Evolutionary conservation across 192 early-diverging fungal species (phyloP), one percentile per base, ranked within the genome.

Genomic region (Diversispora epigaea): DNA sequence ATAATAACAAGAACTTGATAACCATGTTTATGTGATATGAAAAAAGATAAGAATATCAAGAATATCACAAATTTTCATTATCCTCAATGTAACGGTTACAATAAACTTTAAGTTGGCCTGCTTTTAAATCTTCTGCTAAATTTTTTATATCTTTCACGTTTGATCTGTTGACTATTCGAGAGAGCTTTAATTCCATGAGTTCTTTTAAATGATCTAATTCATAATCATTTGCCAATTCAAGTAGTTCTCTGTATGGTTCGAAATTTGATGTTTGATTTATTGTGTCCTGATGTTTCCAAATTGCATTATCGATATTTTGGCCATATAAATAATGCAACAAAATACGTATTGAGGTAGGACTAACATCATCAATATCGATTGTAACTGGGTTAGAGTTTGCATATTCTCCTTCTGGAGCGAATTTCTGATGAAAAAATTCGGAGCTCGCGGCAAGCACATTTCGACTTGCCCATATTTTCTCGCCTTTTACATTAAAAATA

Each of bases 301-400:
- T 71, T 22, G 68, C 68, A 17, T 71, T 3, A 56, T 71, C 52
- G 14, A 71, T 71, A 52, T 22, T 56, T 17, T 56, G 49, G 3
- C 68, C 68, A 55, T 71, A 57, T n/a, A 71, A 11, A 9, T 56
- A 71, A 11, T 52, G 49, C 32, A 71, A 56, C 3, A 71, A 71
- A 1, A 71, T 40, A 9, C 44, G 25, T 12, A 71, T 4, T 12
- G 68, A 71, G 6, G 19, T 52, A 8, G 52, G 21, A 11, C 9
- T 39, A 39, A 71, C 41, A 4, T 57, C 17, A 32, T 11, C 10
- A 71, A 56, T 55, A 54, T 4, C 22, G 1, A 56, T 52, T 14
- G 50, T 71, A 56, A 41, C 6, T 25, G 47, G 68, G 3, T 54
- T 54, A 32, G 39, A 12, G 3, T 19, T 15, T 21, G 4, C 44